Base-by-base conservation (phyloP, 2,329 filamentous ascomycete species). In the Diaporthe eres region DNA sequence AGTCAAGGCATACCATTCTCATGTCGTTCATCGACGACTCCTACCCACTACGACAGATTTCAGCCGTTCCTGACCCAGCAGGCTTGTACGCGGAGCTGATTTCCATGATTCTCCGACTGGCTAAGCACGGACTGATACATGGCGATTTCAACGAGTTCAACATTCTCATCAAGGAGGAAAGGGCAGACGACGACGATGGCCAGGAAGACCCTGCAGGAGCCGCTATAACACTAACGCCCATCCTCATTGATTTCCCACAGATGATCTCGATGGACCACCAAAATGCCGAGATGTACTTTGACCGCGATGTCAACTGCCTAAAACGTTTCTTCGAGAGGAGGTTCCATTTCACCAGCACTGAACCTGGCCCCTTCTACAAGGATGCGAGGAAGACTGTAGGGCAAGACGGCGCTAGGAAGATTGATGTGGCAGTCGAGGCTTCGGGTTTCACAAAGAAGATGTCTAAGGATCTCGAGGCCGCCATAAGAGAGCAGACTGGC, bases 141-240 rank as follows among this genome's bases (percentile, higher is more conserved):
- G 97, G 97, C 77, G 97, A 99, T 83, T 99, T 97, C 87, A 99
- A 99, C 87, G 97, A 99, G 84, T 99, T 99, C 89, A 99, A 99
- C 84, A 96, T 99, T 78, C 87, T 99, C 47, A 92, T 99, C 83
- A 95, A 97, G 82, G 96, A 98, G 83, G 91, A 88, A 74, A 87
- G 82, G 72, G 79, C 80, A 28, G 78, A 80, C 13, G 75, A 80
- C 12, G 74, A 88, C 80, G 82, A 83, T 2, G 78, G 83, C 57
- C 85, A 87, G 72, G 60, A 79, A 75, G 58, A 79, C 75, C 2
- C 77, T 47, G 47, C 75, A 67, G 55, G 71, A 55, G 57, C 78
- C 34, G 58, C 74, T 60, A 61, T 94, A 72, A 88, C 84, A 47
- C 86, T 98, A 37, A 92, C 91, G 9, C 97, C 97, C 0, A 91